Base-by-base conservation (phyloP, 257 asterid species). In the Jaltomata sinuosa region DNA sequence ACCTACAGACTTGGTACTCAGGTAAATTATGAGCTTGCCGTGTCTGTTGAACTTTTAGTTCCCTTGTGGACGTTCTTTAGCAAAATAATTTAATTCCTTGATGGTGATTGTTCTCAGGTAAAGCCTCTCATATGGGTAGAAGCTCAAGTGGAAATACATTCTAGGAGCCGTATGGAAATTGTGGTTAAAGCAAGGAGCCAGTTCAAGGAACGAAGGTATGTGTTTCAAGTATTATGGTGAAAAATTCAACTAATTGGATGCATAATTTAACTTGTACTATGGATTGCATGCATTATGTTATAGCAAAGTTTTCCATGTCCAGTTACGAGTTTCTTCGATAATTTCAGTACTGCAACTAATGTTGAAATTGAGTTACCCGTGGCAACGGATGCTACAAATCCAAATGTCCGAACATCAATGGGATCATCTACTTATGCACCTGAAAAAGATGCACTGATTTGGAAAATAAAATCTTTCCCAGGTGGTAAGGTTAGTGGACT, bases 351-450 rank as follows among this genome's bases (percentile, higher is more conserved):
- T 85, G 99, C 99, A 81, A 94, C 98, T 83, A 95, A 92, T 87
- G 99, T 97, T 79, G 99, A 97, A 88, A 95, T 97, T 84, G 98
- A 97, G 96, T 85, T 97, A 90, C 99, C 99, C 12, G 98, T 97
- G 82, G 97, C 99, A 74, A 86, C 97, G 19, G 99, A 97, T 91
- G 93, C 99, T 84, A 95, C 99, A 81, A 97, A 94, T 90, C 99
- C 99, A 53, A 94, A 93, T 89, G 91, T 97, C 40, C 96, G 99
- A 83, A 97, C 98, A 71, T 95, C 99, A 81, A 97, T 97, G 99
- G 99, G 99, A n/a, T 94, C 98, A 34, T 97, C 99, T 71, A 49
- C 90, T 86, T 97, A 97, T 88, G 98, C 99, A 49, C 99, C 99
- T 79, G 99, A 97, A 89, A 91, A 80, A 42, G 99, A 97, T 87